phyloP scores from a whole-genome alignment of 352 stramenopile species.

The Globisporangium iwayamae region DNA sequence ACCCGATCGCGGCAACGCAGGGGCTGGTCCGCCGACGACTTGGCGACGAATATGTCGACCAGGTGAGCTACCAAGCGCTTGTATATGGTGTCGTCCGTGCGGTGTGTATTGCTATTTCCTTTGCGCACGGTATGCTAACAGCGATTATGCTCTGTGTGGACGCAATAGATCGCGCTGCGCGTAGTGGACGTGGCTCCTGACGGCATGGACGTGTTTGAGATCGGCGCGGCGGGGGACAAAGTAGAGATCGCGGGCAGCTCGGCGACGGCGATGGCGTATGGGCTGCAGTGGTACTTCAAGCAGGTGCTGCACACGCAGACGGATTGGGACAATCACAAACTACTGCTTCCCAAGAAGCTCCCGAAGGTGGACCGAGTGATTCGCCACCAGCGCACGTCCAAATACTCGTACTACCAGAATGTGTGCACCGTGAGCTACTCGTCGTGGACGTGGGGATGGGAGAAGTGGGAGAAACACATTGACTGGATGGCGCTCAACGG shows the following conservation, averaged over 20 bases:
- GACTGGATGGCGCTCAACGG: slow-evolving; percentile 93
- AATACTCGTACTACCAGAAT: slow-evolving; percentile 91
- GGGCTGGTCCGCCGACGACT: slow-evolving; percentile 59
- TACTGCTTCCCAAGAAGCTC: slow-evolving; percentile 54
- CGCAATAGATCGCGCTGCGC: slow-evolving; percentile 42
- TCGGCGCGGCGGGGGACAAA: slow-evolving; percentile 39
- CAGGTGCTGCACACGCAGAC: slow-evolving; percentile 66
- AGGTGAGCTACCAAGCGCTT: slow-evolving; percentile 25
- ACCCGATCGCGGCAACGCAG: slow-evolving; percentile 42
- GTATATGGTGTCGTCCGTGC: background rate
- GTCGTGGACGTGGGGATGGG: slow-evolving; percentile 84
- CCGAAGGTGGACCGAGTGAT: slow-evolving; percentile 31
- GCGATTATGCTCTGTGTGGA: background rate
- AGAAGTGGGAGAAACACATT: slow-evolving; percentile 88
- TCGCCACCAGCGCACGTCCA: slow-evolving; percentile 52
- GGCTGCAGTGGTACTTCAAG: slow-evolving; percentile 79
- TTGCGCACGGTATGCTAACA: background rate
- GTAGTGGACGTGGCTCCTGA: slow-evolving; percentile 35
- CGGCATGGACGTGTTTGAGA: slow-evolving; percentile 61
- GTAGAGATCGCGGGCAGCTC: slow-evolving; percentile 51
- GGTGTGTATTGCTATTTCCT: background rate
- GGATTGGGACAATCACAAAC: slow-evolving; percentile 76
- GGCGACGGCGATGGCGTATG: slow-evolving; percentile 65
- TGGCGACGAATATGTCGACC: slow-evolving; percentile 50
- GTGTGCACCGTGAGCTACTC: slow-evolving; percentile 92